Conservation (phyloP, 108 stramenopile species). For the Conticribra guillardii region DNA sequence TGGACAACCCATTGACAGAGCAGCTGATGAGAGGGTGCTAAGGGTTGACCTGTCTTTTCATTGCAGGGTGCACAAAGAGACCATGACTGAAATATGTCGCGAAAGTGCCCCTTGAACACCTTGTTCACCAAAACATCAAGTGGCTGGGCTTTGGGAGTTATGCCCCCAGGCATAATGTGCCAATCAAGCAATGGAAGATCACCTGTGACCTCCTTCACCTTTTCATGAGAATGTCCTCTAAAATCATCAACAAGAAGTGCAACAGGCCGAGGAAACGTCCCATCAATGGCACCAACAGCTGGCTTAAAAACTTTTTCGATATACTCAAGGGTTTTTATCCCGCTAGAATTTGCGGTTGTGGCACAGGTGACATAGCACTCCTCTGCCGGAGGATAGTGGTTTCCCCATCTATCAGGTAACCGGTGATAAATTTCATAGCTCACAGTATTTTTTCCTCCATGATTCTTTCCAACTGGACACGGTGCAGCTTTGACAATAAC, state of each 20-base stretch:
- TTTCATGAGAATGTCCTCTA: not conserved
- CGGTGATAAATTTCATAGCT: slow-evolving; percentile 12
- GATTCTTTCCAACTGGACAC: not conserved
- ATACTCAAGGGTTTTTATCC: slow-evolving; percentile 1
- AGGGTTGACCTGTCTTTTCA: slow-evolving; percentile 7
- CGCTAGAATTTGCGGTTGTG: slow-evolving; percentile 10
- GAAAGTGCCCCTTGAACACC: slow-evolving; percentile 28
- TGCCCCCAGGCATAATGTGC: slow-evolving; percentile 16
- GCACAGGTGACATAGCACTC: slow-evolving; percentile 15
- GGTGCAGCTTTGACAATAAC: slow-evolving; percentile 9
- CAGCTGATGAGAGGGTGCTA: slow-evolving; percentile 17
- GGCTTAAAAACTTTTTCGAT: slow-evolving; percentile 29
- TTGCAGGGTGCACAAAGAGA: slow-evolving; percentile 19
- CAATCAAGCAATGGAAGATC: not conserved
- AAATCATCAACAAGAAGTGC: slow-evolving; percentile 25
- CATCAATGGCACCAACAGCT: slow-evolving; percentile 3
- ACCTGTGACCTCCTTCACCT: slow-evolving; percentile 11
- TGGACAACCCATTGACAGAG: slow-evolving; percentile 33
- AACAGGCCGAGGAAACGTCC: not conserved
- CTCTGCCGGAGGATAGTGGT: slow-evolving; percentile 14
- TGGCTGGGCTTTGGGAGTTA: slow-evolving; percentile 33
- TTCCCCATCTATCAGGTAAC: slow-evolving; percentile 12
- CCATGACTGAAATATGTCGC: slow-evolving; percentile 24
- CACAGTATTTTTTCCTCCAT: slow-evolving; percentile 2
- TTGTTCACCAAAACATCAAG: slow-evolving; percentile 38